A percentile compares a stretch with the other conserved stretches of the same genome.
Conservation (phyloP, 73 alveolate species). For the Paramecium octaurelia region DNA sequence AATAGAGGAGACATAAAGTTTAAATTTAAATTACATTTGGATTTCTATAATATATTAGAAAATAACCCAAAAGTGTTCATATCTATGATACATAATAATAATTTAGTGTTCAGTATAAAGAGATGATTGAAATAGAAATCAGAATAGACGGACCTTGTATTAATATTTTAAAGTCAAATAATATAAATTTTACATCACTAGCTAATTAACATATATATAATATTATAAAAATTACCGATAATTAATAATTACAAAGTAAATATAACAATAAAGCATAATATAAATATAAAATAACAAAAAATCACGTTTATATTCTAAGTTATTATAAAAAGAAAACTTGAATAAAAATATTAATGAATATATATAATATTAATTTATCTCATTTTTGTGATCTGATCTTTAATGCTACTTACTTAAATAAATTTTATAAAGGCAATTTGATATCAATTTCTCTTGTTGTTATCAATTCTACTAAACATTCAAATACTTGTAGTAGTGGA, state of each 20-base stretch:
- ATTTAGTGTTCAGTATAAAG: background rate
- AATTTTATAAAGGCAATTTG: background rate
- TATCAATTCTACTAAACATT: slow-evolving; percentile 23
- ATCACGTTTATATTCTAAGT: no score
- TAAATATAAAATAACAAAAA: no score
- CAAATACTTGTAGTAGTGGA: slow-evolving; percentile 18
- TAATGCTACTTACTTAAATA: background rate
- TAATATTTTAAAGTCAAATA: no score
- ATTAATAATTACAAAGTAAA: no score
- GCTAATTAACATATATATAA: background rate
- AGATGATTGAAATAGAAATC: background rate
- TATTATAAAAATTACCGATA: background rate
- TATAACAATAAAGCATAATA: no score
- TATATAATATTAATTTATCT: background rate
- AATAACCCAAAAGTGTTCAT: background rate
- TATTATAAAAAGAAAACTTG: background rate
- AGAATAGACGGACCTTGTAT: background rate
- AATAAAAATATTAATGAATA: background rate
- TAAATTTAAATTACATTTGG: no score
- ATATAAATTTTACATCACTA: no score
- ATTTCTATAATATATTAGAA: background rate
- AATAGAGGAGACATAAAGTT: no score
- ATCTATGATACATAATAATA: background rate
- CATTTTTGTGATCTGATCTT: background rate
- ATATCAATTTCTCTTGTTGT: slow-evolving; percentile 39